Percentiles rank a stretch among this genome's conserved stretches.
Conservation (phyloP, 2,329 filamentous ascomycete species). For the Cercospora sojina region DNA sequence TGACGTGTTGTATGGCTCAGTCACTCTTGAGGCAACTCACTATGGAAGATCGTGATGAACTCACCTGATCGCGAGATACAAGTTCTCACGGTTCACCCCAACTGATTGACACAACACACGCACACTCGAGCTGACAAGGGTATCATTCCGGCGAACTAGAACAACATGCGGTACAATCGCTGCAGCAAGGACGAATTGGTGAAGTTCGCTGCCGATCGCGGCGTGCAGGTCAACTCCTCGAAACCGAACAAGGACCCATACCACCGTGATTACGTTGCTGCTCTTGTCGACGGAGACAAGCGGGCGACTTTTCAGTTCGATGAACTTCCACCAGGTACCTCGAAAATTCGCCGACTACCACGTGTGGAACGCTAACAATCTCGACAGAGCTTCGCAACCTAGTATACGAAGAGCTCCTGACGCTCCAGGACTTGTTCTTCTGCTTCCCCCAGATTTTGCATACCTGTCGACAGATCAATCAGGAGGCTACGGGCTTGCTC, state of each 20-base stretch:
- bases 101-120: not conserved
- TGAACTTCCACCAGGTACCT: conserved; percentile 13
- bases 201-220: conserved; percentile 15
- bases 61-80: not conserved
- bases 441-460: conserved; percentile 43
- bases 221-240: not conserved
- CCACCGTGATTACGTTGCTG: conserved; percentile 12
- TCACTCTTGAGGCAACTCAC: too few species aligned
- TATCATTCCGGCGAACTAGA: not conserved
- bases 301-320: conserved; percentile 17
- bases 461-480: conserved; percentile 41
- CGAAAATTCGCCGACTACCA: not conserved
- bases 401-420: conserved; percentile 18
- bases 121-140: not conserved
- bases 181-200: conserved; percentile 19
- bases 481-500: conserved; percentile 46
- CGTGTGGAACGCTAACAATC: not conserved
- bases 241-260: not conserved
- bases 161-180: conserved; percentile 14
- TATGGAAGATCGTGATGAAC: not conserved
- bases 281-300: conserved; percentile 14
- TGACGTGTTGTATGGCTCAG: too few species aligned
- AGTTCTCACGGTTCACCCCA: not conserved
- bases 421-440: conserved; percentile 23
- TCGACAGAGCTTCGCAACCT: conserved; percentile 14